Percentiles rank a stretch among this genome's conserved stretches.
Evolutionary conservation across 2,329 filamentous ascomycete genomes (phyloP).

Genomic region (Nectriaceae sp.): DNA sequence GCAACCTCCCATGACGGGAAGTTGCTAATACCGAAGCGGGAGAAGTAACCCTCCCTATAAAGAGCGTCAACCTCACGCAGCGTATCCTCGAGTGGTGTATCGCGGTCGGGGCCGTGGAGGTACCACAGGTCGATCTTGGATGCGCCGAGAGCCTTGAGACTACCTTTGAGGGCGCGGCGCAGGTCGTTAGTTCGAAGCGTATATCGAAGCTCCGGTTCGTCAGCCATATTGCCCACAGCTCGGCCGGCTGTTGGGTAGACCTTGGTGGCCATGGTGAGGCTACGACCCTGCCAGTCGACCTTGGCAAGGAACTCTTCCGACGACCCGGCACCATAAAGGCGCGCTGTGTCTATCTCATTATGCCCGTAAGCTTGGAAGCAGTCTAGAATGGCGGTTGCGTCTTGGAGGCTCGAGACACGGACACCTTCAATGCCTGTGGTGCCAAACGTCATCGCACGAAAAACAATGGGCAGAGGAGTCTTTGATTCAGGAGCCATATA

Average conservation of each 20-base stretch:
- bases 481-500: no score
- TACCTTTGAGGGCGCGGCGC: background rate
- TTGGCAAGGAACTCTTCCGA: slow-evolving; percentile 70
- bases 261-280: slow-evolving; percentile 70
- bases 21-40: slow-evolving; percentile 70
- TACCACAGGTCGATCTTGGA: slow-evolving; percentile 21
- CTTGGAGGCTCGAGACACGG: background rate
- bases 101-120: slow-evolving; percentile 56
- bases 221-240: background rate
- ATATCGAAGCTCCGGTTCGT: no score
- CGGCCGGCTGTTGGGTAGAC: slow-evolving; percentile 20
- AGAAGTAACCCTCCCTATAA: slow-evolving; percentile 72
- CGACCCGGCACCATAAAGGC: slow-evolving; percentile 62
- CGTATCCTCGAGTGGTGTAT: slow-evolving; percentile 67
- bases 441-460: slow-evolving; percentile 11
- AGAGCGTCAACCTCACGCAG: slow-evolving; percentile 68
- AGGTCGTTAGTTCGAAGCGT: background rate
- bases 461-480: slow-evolving; percentile 5
- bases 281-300: slow-evolving; percentile 66
- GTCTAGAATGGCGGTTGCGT: slow-evolving; percentile 5
- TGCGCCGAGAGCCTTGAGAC: slow-evolving; percentile 5
- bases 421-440: background rate
- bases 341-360: slow-evolving; percentile 73
- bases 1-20: slow-evolving; percentile 77
- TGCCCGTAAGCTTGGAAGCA: slow-evolving; percentile 30